A percentile compares a stretch with the other conserved stretches of the same genome.
These are phyloP conservation scores for Penicillium dipodomyicola DNA, from an alignment of 495 filamentous ascomycete genomes.

Conservation along the genomic window DNA sequence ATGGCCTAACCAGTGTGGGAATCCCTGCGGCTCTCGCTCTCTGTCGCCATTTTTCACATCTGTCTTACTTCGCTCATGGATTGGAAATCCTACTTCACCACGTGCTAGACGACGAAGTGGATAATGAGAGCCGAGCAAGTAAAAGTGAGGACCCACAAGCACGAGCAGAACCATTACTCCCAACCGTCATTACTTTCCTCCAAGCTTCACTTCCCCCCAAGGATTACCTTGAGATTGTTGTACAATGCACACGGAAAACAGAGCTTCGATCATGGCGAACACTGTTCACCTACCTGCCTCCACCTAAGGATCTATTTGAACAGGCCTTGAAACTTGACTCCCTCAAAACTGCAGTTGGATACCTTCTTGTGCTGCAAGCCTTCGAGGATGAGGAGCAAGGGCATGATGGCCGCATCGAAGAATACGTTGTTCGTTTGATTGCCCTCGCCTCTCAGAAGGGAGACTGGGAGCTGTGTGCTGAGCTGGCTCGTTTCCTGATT, in stretches of 20 bases:
- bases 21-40: conserved; percentile 71
- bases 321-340: conserved; percentile 76
- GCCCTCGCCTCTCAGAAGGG: conserved; percentile 75
- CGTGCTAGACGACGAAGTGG: conserved; percentile 92
- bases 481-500: conserved; percentile 87
- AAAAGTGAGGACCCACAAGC: conserved; percentile 30
- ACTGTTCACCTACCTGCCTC: conserved; percentile 83
- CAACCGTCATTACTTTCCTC: conserved; percentile 82
- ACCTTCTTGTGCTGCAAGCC: conserved; percentile 91
- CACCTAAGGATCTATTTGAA: conserved; percentile 88
- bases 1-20: conserved; percentile 68
- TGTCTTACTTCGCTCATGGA: conserved; percentile 89
- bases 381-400: conserved; percentile 79
- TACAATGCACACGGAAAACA: conserved; percentile 97
- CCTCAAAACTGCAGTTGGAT: conserved; percentile 95
- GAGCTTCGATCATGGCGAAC: conserved; percentile 94
- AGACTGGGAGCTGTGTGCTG: conserved; percentile 97
- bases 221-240: conserved; percentile 85
- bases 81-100: conserved; percentile 91
- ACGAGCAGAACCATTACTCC: conserved; percentile 66
- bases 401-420: conserved; percentile 61
- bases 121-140: conserved; percentile 63
- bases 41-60: conserved; percentile 75
- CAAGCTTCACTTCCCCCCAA: conserved; percentile 72
- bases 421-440: conserved; percentile 72